Evolutionary conservation across 176 grass and related monocot species (phyloP).

Genomic region (Metroxylon sagu): DNA sequence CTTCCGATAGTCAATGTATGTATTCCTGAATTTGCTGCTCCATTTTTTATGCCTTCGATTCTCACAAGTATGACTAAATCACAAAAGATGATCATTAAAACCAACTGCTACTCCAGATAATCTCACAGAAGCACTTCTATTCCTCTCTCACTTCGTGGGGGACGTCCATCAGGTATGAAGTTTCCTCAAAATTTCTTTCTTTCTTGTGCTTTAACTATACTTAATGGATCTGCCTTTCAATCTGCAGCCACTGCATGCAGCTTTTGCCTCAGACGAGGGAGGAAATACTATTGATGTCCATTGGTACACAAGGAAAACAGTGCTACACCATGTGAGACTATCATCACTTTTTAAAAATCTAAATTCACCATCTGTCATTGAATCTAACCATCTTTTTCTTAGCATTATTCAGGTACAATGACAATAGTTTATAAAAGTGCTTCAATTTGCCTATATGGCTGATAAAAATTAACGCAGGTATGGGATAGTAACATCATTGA

Average conservation of each 20-base stretch:
- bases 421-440: no score
- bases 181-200: background rate
- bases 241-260: constrained; percentile 57
- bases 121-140: constrained; percentile 54
- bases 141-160: constrained; percentile 63
- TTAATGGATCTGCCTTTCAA: background rate
- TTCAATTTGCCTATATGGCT: no score
- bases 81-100: no score
- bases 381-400: background rate
- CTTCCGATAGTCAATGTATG: constrained; percentile 25
- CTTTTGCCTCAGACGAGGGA: constrained; percentile 49
- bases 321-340: constrained; percentile 46
- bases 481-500: constrained; percentile 18
- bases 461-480: constrained; percentile 1
- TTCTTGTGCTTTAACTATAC: background rate
- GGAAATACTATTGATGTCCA: constrained; percentile 54
- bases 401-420: no score
- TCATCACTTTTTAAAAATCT: no score
- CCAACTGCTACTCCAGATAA: constrained; percentile 30
- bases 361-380: no score
- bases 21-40: no score
- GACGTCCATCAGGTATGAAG: constrained; percentile 51
- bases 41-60: no score
- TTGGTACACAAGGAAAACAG: constrained; percentile 56
- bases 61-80: no score